Base-by-base conservation (phyloP, 2,329 filamentous ascomycete genomes). In the Xylaria sp. region DNA sequence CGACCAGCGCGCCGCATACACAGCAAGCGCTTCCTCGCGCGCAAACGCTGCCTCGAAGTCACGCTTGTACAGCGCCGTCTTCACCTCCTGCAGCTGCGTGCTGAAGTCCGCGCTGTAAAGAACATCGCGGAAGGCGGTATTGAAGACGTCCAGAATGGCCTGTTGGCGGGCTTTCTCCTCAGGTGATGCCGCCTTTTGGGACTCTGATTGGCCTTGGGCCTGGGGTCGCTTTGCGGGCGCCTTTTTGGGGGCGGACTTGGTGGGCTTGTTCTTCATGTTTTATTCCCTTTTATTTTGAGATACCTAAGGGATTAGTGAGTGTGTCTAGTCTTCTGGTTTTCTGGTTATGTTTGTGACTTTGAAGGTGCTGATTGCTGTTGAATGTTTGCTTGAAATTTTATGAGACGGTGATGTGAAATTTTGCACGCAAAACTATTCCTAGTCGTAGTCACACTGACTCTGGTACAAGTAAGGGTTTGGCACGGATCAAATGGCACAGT, bases 1-100 rank as follows among this genome's bases (percentile, higher is more conserved):
- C 74, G 92, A 96, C 92, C 93, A 99, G 67, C 94, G 79, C 57
- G 91, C 84, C 7, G 91, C 91, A 77, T 99, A 99, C 8, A 89
- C 90, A 62, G 89, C 84, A 16, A 97, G 83, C 50, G 88, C 84
- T 2, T 48, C 34, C 58, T 84, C 80, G 51, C 80, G 80, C 0
- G 85, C 86, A 75, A 97, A 99, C 0, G 93, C 93, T 13, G 79
- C 76, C 10, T 80, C 80, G 74, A 97, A 97, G 72, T 97, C 90
- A 37, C 94, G 85, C 60, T 89, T 86, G 72, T 88, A 97, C 7
- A 99, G 80, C 64, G 93, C 90, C 6, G 86, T 81, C 74, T 97
- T 99, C 63, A 97, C 84, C 55, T 87, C 84, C 70, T 96, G 93
- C 18, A 97, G 80, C 2, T 86, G 74, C 1, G 78, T 69, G 35